Conservation (phyloP, 2,329 filamentous ascomycete genomes). For the Talaromyces albobiverticillius region DNA sequence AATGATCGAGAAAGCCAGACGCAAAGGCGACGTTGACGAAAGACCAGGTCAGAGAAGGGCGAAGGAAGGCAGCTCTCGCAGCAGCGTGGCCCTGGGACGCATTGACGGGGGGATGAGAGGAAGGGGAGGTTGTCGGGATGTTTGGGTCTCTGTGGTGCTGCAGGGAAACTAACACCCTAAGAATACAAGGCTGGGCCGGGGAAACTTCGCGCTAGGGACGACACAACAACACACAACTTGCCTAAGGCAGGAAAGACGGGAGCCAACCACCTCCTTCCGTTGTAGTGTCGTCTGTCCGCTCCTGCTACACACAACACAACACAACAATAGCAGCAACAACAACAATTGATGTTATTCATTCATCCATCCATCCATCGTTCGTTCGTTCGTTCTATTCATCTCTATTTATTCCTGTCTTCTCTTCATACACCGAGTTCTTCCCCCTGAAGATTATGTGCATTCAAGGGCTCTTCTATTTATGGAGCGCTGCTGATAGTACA, state of each 20-base stretch:
- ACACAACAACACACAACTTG: constrained; percentile 5
- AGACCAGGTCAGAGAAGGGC: not conserved
- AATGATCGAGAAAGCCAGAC: not conserved
- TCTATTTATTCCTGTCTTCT: too few relatives aligned
- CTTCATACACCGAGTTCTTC: too few relatives aligned
- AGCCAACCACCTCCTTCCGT: not conserved
- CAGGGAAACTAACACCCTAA: not conserved
- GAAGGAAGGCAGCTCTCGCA: not conserved
- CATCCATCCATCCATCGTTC: too few relatives aligned
- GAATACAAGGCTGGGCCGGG: constrained; percentile 15
- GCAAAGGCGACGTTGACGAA: not conserved
- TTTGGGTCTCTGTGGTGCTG: not conserved
- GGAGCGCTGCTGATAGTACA: too few relatives aligned
- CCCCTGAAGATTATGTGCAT: too few relatives aligned
- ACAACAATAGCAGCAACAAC: too few relatives aligned
- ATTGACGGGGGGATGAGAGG: not conserved
- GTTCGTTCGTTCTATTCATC: too few relatives aligned
- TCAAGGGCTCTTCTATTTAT: too few relatives aligned
- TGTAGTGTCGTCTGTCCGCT: too few relatives aligned
- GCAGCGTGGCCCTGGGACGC: not conserved
- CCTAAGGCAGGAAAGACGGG: not conserved
- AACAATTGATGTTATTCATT: too few relatives aligned
- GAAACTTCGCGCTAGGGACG: constrained; percentile 13
- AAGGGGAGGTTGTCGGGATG: not conserved
- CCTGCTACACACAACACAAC: too few relatives aligned